Base-by-base conservation (phyloP, 1,139 yeast genomes). In the Debaryomyces subglobosus region DNA sequence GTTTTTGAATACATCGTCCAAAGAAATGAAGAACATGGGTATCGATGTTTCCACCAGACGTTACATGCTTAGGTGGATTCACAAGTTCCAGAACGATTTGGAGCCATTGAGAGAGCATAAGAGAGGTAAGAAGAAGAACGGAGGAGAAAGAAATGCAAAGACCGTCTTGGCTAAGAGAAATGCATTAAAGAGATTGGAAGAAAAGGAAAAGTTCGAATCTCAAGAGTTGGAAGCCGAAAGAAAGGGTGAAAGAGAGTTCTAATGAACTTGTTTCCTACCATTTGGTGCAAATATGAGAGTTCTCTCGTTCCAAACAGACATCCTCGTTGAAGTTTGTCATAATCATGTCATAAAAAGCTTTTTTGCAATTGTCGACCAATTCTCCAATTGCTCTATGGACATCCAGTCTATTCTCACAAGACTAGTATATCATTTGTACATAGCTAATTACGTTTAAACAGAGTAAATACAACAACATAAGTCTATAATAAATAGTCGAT, bases 121-220 rank as follows among this genome's bases (percentile, higher is more conserved):
- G 59, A 68, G 76, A 56, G 91, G 95, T 13, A 80, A 74, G 70
- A 92, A 91, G 79, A 85, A 85, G 80, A 76, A 83, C 59, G 97
- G 97, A 35, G 97, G 97, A 63, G 97, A 91, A 69, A 81, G 97
- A 66, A 87, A 85, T 59, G 79, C 87, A 52, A 82, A 79, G 62
- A 85, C 86, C 39, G 84, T 81, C 46, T 69, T 79, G 50, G 96
- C 96, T 16, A 85, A 83, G 65, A 78, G 82, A 72, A 72, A 75
- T 47, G 88, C 89, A n/a, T 78, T 84, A 55, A 73, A 81, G 57
- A 77, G 84, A 60, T 60, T 68, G 51, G 77, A 71, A 56, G 74
- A 71, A 51, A 69, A 63, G 54, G 77, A 72, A 53, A 58, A 52
- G 42, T 64, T 61, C 57, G 63, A 64, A 49, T 50, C 56, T 35